Conservation (phyloP, 495 filamentous ascomycete species). For the Sporormia fimetaria region DNA sequence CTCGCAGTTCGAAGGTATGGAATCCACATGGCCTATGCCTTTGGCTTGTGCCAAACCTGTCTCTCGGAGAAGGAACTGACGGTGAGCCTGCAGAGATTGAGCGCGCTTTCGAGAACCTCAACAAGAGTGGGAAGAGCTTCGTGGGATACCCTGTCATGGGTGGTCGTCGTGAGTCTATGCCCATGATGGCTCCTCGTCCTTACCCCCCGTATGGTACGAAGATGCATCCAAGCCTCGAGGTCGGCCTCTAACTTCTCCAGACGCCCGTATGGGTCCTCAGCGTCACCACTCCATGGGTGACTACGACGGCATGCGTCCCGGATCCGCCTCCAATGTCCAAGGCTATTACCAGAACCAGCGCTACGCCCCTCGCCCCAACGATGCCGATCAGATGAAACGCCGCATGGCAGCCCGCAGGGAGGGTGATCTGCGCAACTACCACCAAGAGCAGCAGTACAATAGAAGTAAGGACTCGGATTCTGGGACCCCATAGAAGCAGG, state of each 20-base stretch:
- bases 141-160: constrained; percentile 46
- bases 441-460: constrained; percentile 99
- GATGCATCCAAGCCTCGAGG: too few species aligned
- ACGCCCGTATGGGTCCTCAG: constrained; percentile 42
- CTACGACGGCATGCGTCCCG: constrained; percentile 62
- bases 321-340: constrained; percentile 71
- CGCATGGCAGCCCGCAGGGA: constrained; percentile 97
- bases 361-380: constrained; percentile 81
- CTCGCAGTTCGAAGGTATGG: constrained; percentile 87
- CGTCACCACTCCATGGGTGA: constrained; percentile 83
- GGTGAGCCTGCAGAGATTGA: constrained; percentile 68
- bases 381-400: constrained; percentile 96
- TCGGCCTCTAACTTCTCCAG: constrained; percentile 27
- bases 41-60: background rate
- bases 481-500: constrained; percentile 24
- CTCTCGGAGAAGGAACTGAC: constrained; percentile 4
- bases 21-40: constrained; percentile 1
- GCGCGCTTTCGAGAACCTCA: constrained; percentile 85
- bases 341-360: constrained; percentile 91
- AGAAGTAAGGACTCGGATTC: constrained; percentile 55
- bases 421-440: constrained; percentile 97
- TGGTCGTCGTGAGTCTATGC: constrained; percentile 77
- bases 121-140: constrained; percentile 93
- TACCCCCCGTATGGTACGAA: constrained; percentile 46
- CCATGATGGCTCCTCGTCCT: constrained; percentile 47